Conservation (phyloP, 495 filamentous ascomycete genomes). For the Penicillium waksmanii region DNA sequence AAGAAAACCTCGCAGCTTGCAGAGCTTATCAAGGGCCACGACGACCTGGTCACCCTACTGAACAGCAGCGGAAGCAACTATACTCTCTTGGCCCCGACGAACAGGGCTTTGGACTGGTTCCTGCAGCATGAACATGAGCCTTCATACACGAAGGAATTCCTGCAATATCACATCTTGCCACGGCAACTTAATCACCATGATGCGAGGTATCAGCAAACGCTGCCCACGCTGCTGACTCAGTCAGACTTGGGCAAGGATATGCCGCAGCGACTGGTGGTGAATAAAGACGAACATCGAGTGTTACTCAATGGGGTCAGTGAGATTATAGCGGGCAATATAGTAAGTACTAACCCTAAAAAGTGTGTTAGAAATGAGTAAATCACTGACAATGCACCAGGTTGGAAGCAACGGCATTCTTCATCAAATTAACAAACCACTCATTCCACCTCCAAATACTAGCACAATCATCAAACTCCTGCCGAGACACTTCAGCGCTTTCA, state of each 20-base stretch:
- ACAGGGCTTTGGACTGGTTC: conserved; percentile 73
- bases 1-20: conserved; percentile 78
- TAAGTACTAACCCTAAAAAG: conserved; percentile 34
- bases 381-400: conserved; percentile 35
- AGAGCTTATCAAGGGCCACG: conserved; percentile 68
- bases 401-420: conserved; percentile 81
- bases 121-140: conserved; percentile 47
- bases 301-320: conserved; percentile 74
- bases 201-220: conserved; percentile 64
- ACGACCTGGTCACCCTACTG: conserved; percentile 69
- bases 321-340: conserved; percentile 67
- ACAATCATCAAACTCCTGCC: conserved; percentile 70
- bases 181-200: conserved; percentile 62
- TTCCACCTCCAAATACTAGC: conserved; percentile 68
- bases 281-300: conserved; percentile 58
- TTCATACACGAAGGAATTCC: conserved; percentile 60
- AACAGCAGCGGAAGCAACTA: conserved; percentile 71
- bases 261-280: conserved; percentile 70
- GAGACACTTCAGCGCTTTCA: conserved; percentile 73
- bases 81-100: conserved; percentile 80
- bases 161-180: conserved; percentile 75
- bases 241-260: conserved; percentile 55
- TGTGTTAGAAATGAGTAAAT: not conserved
- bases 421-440: conserved; percentile 67
- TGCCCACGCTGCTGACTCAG: conserved; percentile 66